These are phyloP conservation scores for Fusarium oxysporum DNA, from an alignment of 2,329 filamentous ascomycete species.

Conservation along the genomic window DNA sequence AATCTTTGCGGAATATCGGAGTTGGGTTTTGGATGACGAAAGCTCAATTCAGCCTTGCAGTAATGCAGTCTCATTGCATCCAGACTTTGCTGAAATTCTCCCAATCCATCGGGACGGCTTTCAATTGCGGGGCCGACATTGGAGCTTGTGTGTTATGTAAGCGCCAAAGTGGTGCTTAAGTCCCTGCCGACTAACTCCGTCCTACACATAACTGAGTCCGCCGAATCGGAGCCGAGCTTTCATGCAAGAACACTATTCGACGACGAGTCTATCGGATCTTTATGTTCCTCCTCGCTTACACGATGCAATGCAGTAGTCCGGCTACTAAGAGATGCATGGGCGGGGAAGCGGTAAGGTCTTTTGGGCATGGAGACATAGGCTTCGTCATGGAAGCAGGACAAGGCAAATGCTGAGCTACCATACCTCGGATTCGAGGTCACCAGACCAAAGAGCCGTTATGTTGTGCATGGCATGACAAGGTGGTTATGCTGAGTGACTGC, in stretches of 20 bases:
- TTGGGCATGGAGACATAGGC: background rate
- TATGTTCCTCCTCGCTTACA: conserved; percentile 15
- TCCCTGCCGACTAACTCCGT: conserved; percentile 46
- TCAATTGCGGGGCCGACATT: conserved; percentile 29
- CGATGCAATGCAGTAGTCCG: conserved; percentile 24
- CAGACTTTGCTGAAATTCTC: conserved; percentile 26
- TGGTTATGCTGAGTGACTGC: conserved; percentile 29
- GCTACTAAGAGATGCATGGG: conserved; percentile 4
- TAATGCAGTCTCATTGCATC: conserved; percentile 1
- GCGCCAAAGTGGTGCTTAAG: conserved; percentile 30
- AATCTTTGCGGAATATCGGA: background rate
- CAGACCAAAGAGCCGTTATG: conserved; percentile 8
- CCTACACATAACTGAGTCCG: background rate
- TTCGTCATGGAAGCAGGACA: conserved; percentile 24
- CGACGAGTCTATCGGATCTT: conserved; percentile 7
- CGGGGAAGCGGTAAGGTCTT: conserved; percentile 6
- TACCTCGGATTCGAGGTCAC: conserved; percentile 23
- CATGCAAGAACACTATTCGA: conserved; percentile 8
- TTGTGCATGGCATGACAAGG: conserved; percentile 18
- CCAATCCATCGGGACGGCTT: conserved; percentile 23
- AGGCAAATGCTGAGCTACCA: background rate
- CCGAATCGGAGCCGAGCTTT: conserved; percentile 40
- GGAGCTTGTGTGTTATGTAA: conserved; percentile 32
- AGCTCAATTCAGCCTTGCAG: conserved; percentile 30
- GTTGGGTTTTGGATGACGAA: conserved; percentile 24